Conservation (phyloP, 352 stramenopile genomes). For the Globisporangium spiculum region DNA sequence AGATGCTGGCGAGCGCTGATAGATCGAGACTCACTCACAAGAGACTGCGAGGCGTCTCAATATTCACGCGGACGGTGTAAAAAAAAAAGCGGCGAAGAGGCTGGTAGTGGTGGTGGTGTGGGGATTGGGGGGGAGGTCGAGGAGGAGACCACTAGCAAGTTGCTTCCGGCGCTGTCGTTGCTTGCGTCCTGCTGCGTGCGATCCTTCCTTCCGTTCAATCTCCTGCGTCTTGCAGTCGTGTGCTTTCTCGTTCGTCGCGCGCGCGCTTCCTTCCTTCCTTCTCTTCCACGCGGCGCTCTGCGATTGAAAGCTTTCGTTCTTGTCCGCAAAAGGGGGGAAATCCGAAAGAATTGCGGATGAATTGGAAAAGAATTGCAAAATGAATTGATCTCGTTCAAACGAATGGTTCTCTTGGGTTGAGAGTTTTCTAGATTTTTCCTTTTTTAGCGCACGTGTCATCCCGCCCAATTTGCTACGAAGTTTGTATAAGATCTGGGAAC, state of each 20-base stretch:
- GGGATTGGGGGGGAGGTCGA: neutral
- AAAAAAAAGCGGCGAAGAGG: slow-evolving; percentile 12
- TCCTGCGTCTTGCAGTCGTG: neutral
- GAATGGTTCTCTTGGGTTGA: slow-evolving; percentile 21
- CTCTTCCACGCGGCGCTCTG: slow-evolving; percentile 11
- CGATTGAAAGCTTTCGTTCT: slow-evolving; percentile 11
- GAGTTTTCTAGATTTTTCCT: too few relatives aligned
- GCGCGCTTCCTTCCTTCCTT: slow-evolving; percentile 9
- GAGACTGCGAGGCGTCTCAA: neutral
- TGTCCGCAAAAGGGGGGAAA: neutral
- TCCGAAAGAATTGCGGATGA: slow-evolving; percentile 39
- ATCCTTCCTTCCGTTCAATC: slow-evolving; percentile 1
- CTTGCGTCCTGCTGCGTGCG: neutral
- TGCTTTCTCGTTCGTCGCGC: neutral
- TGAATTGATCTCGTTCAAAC: slow-evolving; percentile 27
- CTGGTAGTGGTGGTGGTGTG: neutral
- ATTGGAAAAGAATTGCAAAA: slow-evolving; percentile 24
- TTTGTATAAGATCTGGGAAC: too few relatives aligned
- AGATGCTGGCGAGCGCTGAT: neutral
- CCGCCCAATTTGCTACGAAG: too few relatives aligned
- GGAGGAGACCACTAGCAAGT: neutral
- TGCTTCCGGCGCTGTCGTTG: neutral
- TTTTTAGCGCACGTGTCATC: too few relatives aligned
- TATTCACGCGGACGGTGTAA: slow-evolving; percentile 7
- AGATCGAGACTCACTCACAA: slow-evolving; percentile 4